Base-by-base conservation (phyloP, 257 asterid genomes). In the Fraxinus excelsior region DNA sequence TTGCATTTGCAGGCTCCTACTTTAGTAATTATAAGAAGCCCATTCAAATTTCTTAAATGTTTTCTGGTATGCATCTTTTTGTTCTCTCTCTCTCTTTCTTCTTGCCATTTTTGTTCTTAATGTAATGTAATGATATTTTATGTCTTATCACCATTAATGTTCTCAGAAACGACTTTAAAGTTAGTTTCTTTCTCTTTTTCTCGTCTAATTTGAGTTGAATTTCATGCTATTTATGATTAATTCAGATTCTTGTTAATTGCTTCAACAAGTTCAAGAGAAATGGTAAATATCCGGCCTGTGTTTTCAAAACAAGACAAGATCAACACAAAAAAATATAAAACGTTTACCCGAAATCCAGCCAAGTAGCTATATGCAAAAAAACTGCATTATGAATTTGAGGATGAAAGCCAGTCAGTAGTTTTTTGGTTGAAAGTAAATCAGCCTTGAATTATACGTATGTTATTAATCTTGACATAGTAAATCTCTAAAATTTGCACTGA, bases 1-100 rank as follows among this genome's bases (percentile, higher is more conserved):
- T 71, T 70, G 73, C 70, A 64, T 75, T 60, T 70, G 80, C 80
- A 71, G 66, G 84, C 70, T 72, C 58, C 68, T 21, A 32, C 1
- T 35, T 4, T 19, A 31, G 19, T 68, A 74, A 21, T 60, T 19
- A 62, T 19, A 62, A 62, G 67, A 74, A 67, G 40, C 74, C 42
- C 73, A 34, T 67, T 49, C 72, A 71, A 42, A 3, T 80, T 71
- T 80, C 62, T 31, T 75, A 11, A 25, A 25, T 35, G 51, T 38
- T 35, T 12, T 38, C 69, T 37, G n/a, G 21, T 35, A 21, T 66
- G 68, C 68, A 2, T 34, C 68, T 3, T 62, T 62, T 62, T 62
- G 68, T 9, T 62, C 1, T 62, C 68, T 62, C 1, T 62, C 68
- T 62, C 35, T 62, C 13, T 26, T 62, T 51, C 60, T 4, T 60